phyloP scores from a whole-genome alignment of 331 rosid genomes.

The Cucumis variabilis region DNA sequence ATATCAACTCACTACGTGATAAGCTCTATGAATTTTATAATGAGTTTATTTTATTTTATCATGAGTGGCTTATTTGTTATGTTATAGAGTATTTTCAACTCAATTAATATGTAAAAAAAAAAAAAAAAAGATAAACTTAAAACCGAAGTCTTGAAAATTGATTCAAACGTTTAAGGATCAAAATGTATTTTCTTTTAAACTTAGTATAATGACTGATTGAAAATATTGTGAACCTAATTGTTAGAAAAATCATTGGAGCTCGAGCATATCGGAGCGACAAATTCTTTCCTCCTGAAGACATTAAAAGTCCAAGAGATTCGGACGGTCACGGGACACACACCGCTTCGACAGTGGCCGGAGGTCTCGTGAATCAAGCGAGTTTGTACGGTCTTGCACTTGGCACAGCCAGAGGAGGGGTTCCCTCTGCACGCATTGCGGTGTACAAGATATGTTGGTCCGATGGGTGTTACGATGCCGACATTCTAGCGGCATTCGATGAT shows the following conservation, averaged over 20 bases:
- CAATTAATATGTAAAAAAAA: neutral
- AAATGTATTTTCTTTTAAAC: too few relatives aligned
- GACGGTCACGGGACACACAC: conserved; percentile 44
- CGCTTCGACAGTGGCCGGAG: conserved; percentile 39
- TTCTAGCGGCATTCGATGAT: conserved; percentile 42
- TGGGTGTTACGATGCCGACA: conserved; percentile 38
- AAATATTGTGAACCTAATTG: neutral
- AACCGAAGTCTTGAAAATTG: too few relatives aligned
- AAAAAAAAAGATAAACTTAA: too few relatives aligned
- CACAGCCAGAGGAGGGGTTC: conserved; percentile 43
- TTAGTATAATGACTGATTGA: neutral
- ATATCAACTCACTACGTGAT: neutral
- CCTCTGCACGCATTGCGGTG: conserved; percentile 41
- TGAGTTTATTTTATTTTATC: neutral
- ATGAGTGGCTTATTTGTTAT: neutral
- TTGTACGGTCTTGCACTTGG: conserved; percentile 28
- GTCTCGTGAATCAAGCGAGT: conserved; percentile 29
- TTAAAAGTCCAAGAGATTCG: conserved; percentile 34
- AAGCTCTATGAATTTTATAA: neutral
- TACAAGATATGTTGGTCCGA: conserved; percentile 40
- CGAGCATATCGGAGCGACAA: conserved; percentile 27
- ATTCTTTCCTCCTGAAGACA: neutral
- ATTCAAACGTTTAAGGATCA: neutral
- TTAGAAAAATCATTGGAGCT: conserved; percentile 48
- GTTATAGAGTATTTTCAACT: neutral